Evolutionary conservation across 2,329 filamentous ascomycete species (phyloP).

Genomic region (Botrytis squamosa): DNA sequence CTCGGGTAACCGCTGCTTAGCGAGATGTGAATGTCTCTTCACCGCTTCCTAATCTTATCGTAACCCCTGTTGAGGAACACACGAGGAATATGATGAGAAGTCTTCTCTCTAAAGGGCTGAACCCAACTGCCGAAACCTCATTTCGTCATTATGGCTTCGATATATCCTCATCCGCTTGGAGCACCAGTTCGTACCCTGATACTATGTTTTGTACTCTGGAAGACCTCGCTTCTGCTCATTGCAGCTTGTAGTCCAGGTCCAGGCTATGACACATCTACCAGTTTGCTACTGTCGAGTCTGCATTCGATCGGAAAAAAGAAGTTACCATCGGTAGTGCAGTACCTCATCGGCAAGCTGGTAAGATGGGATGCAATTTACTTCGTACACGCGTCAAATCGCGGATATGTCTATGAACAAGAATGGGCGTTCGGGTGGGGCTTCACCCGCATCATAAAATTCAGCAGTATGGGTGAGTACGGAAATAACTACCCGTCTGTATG

Average conservation of each 20-base stretch:
- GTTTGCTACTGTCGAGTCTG: conserved; percentile 46
- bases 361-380: conserved; percentile 85
- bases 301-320: conserved; percentile 27
- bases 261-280: conserved; percentile 76
- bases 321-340: conserved; percentile 27
- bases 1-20: conserved; percentile 8
- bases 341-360: conserved; percentile 51
- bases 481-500: neutral
- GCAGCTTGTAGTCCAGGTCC: conserved; percentile 56
- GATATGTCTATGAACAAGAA: conserved; percentile 76
- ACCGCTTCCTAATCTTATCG: conserved; percentile 19
- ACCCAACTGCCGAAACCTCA: conserved; percentile 19
- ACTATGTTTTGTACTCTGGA: conserved; percentile 61
- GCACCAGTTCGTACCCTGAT: conserved; percentile 31
- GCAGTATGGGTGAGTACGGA: conserved; percentile 29
- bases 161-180: conserved; percentile 22
- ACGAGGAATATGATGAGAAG: conserved; percentile 11
- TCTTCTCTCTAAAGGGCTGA: conserved; percentile 19
- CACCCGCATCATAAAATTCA: conserved; percentile 43
- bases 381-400: conserved; percentile 58
- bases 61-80: conserved; percentile 4
- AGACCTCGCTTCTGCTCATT: conserved; percentile 62
- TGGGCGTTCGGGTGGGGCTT: conserved; percentile 73
- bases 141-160: conserved; percentile 6
- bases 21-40: neutral